Conservation (phyloP, 768 basidiomycete genomes). For the Porphyrellus cyaneotinctus region DNA sequence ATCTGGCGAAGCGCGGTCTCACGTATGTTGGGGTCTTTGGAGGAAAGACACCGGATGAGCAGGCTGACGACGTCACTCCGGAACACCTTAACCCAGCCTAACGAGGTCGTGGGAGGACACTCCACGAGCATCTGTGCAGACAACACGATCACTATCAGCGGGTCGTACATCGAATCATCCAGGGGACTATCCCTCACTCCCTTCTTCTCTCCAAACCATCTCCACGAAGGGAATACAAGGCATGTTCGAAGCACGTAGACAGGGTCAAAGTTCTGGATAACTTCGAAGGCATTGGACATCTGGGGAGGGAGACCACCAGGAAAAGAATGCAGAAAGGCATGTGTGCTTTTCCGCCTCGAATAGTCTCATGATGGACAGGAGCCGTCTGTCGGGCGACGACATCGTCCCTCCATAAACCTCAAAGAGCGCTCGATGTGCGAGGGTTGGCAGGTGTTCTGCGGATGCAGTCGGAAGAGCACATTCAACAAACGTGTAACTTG, state of each 20-base stretch:
- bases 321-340: slow-evolving; percentile 61
- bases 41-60: slow-evolving; percentile 67
- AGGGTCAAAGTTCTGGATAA: slow-evolving; percentile 68
- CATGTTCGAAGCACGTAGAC: slow-evolving; percentile 65
- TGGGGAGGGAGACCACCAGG: slow-evolving; percentile 55
- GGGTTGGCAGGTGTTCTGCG: slow-evolving; percentile 79
- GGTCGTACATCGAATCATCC: slow-evolving; percentile 65
- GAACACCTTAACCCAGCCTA: slow-evolving; percentile 81
- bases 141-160: slow-evolving; percentile 68
- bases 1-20: slow-evolving; percentile 59
- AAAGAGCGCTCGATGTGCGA: slow-evolving; percentile 74
- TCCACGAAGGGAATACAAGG: slow-evolving; percentile 65
- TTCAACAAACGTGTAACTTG: slow-evolving; percentile 55
- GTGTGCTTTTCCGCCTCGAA: slow-evolving; percentile 70
- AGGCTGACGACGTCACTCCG: slow-evolving; percentile 75
- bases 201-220: slow-evolving; percentile 42
- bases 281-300: slow-evolving; percentile 53
- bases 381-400: slow-evolving; percentile 54
- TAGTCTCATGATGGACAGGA: slow-evolving; percentile 73
- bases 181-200: slow-evolving; percentile 19
- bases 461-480: slow-evolving; percentile 69
- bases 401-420: slow-evolving; percentile 72
- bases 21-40: slow-evolving; percentile 57
- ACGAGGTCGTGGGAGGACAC: slow-evolving; percentile 49
- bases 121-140: slow-evolving; percentile 63